These are phyloP conservation scores for Bassia scoparia DNA, from an alignment of 148 eudicot genomes.

Conservation along the genomic window DNA sequence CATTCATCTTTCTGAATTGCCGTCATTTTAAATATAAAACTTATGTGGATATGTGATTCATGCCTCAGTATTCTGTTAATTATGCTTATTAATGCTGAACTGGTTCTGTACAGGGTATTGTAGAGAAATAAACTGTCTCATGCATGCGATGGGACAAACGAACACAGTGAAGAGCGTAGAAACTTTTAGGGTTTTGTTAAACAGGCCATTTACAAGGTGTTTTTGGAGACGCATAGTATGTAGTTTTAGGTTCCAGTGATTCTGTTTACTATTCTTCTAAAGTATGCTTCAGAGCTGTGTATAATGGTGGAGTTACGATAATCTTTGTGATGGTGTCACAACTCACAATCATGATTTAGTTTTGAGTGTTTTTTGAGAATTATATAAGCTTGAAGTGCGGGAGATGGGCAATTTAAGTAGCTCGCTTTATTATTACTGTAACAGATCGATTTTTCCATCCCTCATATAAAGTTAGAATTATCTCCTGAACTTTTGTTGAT, in stretches of 20 bases:
- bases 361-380: neutral
- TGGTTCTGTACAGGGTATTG: neutral
- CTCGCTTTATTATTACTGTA: neutral
- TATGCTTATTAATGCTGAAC: neutral
- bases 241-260: conserved; percentile 3
- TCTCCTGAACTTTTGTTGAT: neutral
- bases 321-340: neutral
- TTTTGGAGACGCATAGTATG: neutral
- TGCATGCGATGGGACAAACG: neutral
- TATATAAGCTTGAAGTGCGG: neutral
- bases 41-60: neutral
- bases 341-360: neutral
- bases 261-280: neutral
- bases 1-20: neutral
- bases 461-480: neutral
- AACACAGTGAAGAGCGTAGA: neutral
- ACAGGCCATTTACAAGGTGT: neutral
- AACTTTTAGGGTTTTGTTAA: neutral
- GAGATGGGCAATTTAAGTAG: neutral
- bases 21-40: too few relatives aligned
- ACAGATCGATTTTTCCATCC: neutral
- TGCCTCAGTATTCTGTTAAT: neutral
- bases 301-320: neutral
- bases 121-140: neutral
- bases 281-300: neutral